These are phyloP conservation scores for Fusarium piperis DNA, from an alignment of 2,329 filamentous ascomycete genomes.

Conservation along the genomic window DNA sequence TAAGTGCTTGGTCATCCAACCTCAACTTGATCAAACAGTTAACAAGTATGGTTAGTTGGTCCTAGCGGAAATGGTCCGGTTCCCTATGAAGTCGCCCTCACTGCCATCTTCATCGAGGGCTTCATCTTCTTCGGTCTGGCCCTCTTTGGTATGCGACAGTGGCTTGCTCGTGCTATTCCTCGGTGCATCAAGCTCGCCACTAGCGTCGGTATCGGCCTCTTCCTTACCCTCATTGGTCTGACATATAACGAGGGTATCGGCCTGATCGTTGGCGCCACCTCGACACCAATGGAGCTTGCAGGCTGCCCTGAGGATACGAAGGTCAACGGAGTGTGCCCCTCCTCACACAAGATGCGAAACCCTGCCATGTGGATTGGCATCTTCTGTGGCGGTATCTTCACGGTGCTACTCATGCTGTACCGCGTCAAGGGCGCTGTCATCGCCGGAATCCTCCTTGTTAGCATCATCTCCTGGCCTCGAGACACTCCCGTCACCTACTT, in stretches of 20 bases:
- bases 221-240: slow-evolving; percentile 78
- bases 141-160: slow-evolving; percentile 83
- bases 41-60: slow-evolving; percentile 63
- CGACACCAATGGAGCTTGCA: slow-evolving; percentile 78
- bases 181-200: slow-evolving; percentile 87
- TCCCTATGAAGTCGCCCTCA: slow-evolving; percentile 79
- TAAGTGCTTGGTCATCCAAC: slow-evolving; percentile 23
- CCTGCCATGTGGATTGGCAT: slow-evolving; percentile 90
- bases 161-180: slow-evolving; percentile 86
- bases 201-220: slow-evolving; percentile 86
- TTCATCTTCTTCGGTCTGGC: slow-evolving; percentile 86
- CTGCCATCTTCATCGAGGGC: slow-evolving; percentile 89
- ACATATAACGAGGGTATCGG: slow-evolving; percentile 88
- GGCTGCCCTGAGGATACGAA: slow-evolving; percentile 66
- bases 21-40: neutral
- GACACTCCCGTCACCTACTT: slow-evolving; percentile 82
- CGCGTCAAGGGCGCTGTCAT: slow-evolving; percentile 89
- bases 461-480: slow-evolving; percentile 89
- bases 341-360: slow-evolving; percentile 78
- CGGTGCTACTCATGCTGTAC: slow-evolving; percentile 83
- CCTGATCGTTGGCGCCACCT: slow-evolving; percentile 72
- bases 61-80: slow-evolving; percentile 78
- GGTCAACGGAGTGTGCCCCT: slow-evolving; percentile 62
- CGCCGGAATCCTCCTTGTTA: slow-evolving; percentile 82
- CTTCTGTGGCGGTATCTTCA: slow-evolving; percentile 85